Base-by-base conservation (phyloP, 306 rosid species). In the Adenanthera pavonina region DNA sequence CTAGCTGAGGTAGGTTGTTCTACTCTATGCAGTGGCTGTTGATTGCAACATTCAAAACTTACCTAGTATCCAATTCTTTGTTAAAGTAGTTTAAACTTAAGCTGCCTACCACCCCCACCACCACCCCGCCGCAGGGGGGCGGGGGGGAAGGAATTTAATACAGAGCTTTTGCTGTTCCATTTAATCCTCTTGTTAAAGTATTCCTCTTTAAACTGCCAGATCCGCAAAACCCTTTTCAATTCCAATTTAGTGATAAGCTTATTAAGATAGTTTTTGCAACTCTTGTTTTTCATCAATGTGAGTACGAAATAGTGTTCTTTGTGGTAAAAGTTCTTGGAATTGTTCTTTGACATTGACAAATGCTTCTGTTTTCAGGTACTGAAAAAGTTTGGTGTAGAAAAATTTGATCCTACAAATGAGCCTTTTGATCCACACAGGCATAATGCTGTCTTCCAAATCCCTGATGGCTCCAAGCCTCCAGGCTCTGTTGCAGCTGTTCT, bases 371-470 rank as follows among this genome's bases (percentile, higher is more conserved):
- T 88, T 49, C 92, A 96, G 99, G 97, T 88, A 53, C 91, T 96
- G 41, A 93, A 78, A 81, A 96, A 93, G 87, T 86, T 76, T 52
- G 99, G 98, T 47, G 78, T 96, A 13, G 97, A 89, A 86, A 96
- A 88, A 67, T 96, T 77, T 85, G 98, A 93, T 86, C 97, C 99
- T 48, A 80, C 85, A 72, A 92, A 96, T 83, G 98, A 96, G 86
- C 92, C 98, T 40, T 96, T 96, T 83, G 89, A 96, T 88, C 99
- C 99, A 38, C 85, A 96, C 87, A 93, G 86, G 82, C 99, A 96
- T 82, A 86, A 91, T 4, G 99, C 99, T 2, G 80, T 92, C 35
- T 96, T 92, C 87, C 93, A 94, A 88, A 66, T 96, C 47, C 90
- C 92, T 66, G 94, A 93, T 86, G 86, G 90, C 83, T 88, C 99